Evolutionary conservation across 2,329 filamentous ascomycete genomes (phyloP), one percentile per base, ranked within the genome.

Genomic region (Aureobasidium vineae): DNA sequence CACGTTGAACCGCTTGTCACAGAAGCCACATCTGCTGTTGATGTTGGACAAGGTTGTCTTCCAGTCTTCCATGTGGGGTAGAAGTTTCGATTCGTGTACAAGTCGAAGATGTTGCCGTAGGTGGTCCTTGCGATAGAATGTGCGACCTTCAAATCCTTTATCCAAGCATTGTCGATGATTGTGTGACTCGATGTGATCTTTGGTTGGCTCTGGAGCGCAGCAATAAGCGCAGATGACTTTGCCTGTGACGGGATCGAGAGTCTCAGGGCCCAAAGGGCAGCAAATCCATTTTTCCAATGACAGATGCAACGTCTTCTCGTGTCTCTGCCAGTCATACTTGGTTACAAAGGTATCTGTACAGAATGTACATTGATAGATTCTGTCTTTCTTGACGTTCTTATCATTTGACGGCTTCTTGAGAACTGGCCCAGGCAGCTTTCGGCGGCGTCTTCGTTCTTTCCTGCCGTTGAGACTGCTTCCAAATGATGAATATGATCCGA

Each of bases 101-200:
- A 87, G 76, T 41, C 84, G 80, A 38, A 87, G 75, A 73, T 88
- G 85, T 71, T 88, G 85, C 59, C 85, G 81, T 15, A 88, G 78
- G 71, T 88, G 85, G 70, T 88, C 85, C 73, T 87, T 87, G 31
- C 85, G 79, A 71, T 85, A 87, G 73, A 87, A 88, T 0, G 84
- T 87, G 41, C 86, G 83, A 70, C 90, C 88, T 65, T 85, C 82
- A 1, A 82, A 69, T 4, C 84, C 84, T 73, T 89, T 86, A 72
- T 92, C 89, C 69, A 86, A 86, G 73, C 90, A 93, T 16, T 85
- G 78, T 40, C 77, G 77, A 72, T 85, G 85, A 69, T 87, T 86
- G 76, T 88, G 86, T 8, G 78, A 79, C 70, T 86, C 85, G 19
- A 87, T 73, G 73, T 88, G 86, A 16, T 83, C 82, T 28, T 78